phyloP scores from a whole-genome alignment of 768 basidiomycete species.

The Rhizopogon roseolus region DNA sequence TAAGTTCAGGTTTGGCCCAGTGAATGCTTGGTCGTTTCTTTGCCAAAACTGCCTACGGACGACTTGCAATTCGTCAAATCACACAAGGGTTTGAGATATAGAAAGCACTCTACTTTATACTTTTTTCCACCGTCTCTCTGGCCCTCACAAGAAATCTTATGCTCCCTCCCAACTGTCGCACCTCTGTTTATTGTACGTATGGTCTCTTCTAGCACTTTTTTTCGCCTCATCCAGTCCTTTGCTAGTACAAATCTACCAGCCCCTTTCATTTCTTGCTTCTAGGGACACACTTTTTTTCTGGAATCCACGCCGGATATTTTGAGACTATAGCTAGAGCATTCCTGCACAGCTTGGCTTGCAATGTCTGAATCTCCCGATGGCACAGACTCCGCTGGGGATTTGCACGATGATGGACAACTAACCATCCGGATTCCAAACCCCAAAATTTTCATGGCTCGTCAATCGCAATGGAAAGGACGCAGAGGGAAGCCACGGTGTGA shows the following conservation, averaged over 20 bases:
- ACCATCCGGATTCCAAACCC: constrained; percentile 66
- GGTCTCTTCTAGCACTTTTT: constrained; percentile 2
- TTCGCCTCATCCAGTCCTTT: constrained; percentile 7
- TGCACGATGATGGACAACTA: constrained; percentile 47
- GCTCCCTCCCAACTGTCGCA: background rate
- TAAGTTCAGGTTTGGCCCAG: constrained; percentile 25
- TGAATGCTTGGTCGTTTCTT: constrained; percentile 23
- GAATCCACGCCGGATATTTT: background rate
- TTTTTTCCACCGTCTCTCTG: background rate
- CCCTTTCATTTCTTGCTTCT: background rate
- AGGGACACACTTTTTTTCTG: background rate
- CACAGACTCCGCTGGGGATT: constrained; percentile 33
- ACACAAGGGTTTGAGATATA: background rate
- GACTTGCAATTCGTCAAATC: background rate
- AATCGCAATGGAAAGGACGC: constrained; percentile 71
- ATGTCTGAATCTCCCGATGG: constrained; percentile 36
- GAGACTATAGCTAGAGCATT: background rate
- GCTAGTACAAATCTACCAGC: background rate
- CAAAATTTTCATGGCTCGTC: constrained; percentile 61
- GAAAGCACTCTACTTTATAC: background rate
- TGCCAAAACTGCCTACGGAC: constrained; percentile 9
- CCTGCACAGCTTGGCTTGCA: background rate
- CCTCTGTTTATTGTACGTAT: constrained; percentile 12
- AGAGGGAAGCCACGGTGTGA: constrained; percentile 74
- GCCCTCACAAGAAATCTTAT: background rate